Percentiles rank a stretch among this genome's conserved stretches.
These are phyloP conservation scores for Larix kaempferi DNA, from an alignment of 75 land plant genomes.

Conservation along the genomic window DNA sequence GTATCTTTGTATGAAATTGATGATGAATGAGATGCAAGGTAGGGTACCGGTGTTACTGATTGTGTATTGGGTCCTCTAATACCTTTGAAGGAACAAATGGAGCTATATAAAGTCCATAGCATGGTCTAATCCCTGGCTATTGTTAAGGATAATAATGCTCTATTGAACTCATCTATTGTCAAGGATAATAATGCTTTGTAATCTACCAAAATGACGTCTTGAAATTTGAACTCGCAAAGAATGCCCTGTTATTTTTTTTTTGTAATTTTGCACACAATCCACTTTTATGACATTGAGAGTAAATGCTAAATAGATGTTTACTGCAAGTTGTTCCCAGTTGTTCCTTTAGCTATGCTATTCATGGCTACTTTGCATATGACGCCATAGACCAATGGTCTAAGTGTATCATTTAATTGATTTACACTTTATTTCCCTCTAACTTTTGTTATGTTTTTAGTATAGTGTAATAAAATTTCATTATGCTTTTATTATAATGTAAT, in stretches of 20 bases:
- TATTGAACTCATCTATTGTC: no score
- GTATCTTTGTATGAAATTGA: constrained; percentile 6
- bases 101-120: constrained; percentile 56
- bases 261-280: background rate
- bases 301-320: background rate
- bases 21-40: constrained; percentile 20
- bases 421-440: background rate
- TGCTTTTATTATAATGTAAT: background rate
- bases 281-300: background rate
- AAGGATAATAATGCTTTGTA: no score
- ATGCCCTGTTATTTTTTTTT: background rate
- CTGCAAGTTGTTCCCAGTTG: background rate
- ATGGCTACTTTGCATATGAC: background rate
- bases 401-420: background rate
- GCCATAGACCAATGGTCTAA: background rate
- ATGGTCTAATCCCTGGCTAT: background rate
- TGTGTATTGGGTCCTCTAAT: constrained; percentile 56
- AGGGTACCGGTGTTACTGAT: constrained; percentile 10
- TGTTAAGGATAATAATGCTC: background rate
- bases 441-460: background rate
- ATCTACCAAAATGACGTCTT: background rate
- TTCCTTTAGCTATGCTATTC: background rate
- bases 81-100: constrained; percentile 65
- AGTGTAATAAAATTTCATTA: background rate
- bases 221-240: background rate